Evolutionary conservation across 2,329 filamentous ascomycete species (phyloP).

Genomic region (Phaeosphaeria sp.): DNA sequence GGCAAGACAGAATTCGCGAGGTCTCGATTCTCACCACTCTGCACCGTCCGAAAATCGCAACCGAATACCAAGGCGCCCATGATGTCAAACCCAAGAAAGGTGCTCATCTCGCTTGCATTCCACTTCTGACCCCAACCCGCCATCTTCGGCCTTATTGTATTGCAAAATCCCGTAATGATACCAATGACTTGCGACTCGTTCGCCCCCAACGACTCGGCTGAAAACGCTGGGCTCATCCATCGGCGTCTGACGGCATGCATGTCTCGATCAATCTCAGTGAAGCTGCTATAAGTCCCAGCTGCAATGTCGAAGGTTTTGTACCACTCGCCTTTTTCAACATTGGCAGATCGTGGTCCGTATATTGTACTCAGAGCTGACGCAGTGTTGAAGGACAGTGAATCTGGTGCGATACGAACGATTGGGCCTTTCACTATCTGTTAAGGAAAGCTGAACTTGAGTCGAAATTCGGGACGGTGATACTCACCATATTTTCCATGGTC

Average conservation of each 20-base stretch:
- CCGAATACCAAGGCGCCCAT: slow-evolving; percentile 53
- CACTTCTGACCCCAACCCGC: slow-evolving; percentile 46
- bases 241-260: slow-evolving; percentile 51
- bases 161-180: slow-evolving; percentile 45
- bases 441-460: neutral
- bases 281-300: slow-evolving; percentile 47
- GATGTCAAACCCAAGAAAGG: slow-evolving; percentile 55
- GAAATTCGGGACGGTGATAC: neutral
- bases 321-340: slow-evolving; percentile 54
- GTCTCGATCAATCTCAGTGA: slow-evolving; percentile 48
- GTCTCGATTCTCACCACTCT: slow-evolving; percentile 36
- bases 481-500: slow-evolving; percentile 36
- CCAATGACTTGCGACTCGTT: slow-evolving; percentile 49
- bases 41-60: slow-evolving; percentile 44
- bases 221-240: slow-evolving; percentile 52
- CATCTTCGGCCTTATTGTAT: slow-evolving; percentile 16
- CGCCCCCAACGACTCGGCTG: slow-evolving; percentile 45
- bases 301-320: slow-evolving; percentile 53
- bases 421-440: slow-evolving; percentile 13
- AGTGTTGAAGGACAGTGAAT: slow-evolving; percentile 37
- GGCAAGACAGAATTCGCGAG: slow-evolving; percentile 28
- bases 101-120: slow-evolving; percentile 48
- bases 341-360: slow-evolving; percentile 43
- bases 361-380: slow-evolving; percentile 30
- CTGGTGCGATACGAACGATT: slow-evolving; percentile 35